Conservation (phyloP, 2,329 filamentous ascomycete species). For the Ceratocystis cubensis region DNA sequence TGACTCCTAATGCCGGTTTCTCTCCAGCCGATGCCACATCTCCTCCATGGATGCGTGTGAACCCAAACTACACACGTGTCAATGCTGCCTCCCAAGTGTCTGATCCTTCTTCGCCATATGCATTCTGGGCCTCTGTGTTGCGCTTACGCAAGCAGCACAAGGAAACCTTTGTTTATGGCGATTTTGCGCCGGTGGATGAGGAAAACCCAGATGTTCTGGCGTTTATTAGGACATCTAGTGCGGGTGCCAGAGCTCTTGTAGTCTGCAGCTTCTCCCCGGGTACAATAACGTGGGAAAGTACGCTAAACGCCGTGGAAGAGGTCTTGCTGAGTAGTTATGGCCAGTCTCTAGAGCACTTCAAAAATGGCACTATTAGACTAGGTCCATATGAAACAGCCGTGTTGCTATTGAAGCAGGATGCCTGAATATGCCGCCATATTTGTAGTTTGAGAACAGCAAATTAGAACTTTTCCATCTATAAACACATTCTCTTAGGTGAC, state of each 20-base stretch:
- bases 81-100: slow-evolving; percentile 47
- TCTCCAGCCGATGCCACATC: slow-evolving; percentile 32
- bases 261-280: slow-evolving; percentile 32
- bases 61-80: slow-evolving; percentile 48
- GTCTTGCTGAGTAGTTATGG: slow-evolving; percentile 29
- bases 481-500: neutral
- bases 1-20: slow-evolving; percentile 50
- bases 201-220: slow-evolving; percentile 30
- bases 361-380: slow-evolving; percentile 26
- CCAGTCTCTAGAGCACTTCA: slow-evolving; percentile 26
- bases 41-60: slow-evolving; percentile 58
- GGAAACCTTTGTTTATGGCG: slow-evolving; percentile 55
- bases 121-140: slow-evolving; percentile 51
- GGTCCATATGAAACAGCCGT: slow-evolving; percentile 30
- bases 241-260: slow-evolving; percentile 28
- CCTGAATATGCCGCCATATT: neutral
- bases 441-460: neutral
- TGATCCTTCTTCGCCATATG: slow-evolving; percentile 40
- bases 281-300: slow-evolving; percentile 26
- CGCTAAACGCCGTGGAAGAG: slow-evolving; percentile 25
- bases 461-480: neutral
- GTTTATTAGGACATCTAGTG: slow-evolving; percentile 28
- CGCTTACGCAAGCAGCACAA: slow-evolving; percentile 45
- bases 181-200: slow-evolving; percentile 27
- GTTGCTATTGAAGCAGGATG: slow-evolving; percentile 25